Evolutionary conservation across 2,329 filamentous ascomycete species (phyloP).

Genomic region (Aspergillus persii): DNA sequence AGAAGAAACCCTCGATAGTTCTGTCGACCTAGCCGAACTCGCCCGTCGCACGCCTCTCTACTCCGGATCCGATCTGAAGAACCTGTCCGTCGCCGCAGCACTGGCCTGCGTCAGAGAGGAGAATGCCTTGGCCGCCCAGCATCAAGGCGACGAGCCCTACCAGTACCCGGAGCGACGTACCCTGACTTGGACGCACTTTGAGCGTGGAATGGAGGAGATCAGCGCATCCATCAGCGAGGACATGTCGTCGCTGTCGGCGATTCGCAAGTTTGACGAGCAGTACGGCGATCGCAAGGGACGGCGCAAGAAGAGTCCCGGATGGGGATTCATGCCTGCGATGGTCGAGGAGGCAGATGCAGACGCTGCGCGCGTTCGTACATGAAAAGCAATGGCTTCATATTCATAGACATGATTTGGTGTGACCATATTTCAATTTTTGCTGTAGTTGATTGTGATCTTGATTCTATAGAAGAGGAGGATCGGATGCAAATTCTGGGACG

Average conservation of each 20-base stretch:
- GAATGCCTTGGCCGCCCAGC: constrained; percentile 38
- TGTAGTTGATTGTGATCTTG: neutral
- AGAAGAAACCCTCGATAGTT: constrained; percentile 43
- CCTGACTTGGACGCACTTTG: constrained; percentile 71
- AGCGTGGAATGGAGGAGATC: constrained; percentile 81
- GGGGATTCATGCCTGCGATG: constrained; percentile 48
- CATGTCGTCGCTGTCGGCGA: constrained; percentile 80
- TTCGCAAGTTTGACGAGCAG: constrained; percentile 92
- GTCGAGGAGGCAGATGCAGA: constrained; percentile 34
- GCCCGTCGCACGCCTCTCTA: constrained; percentile 49
- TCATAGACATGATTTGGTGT: neutral
- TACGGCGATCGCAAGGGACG: constrained; percentile 77
- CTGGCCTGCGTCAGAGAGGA: constrained; percentile 49
- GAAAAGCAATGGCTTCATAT: neutral
- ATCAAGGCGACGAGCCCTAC: constrained; percentile 46
- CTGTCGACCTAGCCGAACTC: constrained; percentile 43
- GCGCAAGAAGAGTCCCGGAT: constrained; percentile 56
- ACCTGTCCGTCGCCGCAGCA: constrained; percentile 51
- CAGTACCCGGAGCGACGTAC: constrained; percentile 67
- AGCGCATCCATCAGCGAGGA: constrained; percentile 91
- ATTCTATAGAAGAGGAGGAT: neutral
- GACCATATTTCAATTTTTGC: neutral
- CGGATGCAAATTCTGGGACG: neutral
- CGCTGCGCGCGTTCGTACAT: constrained; percentile 42
- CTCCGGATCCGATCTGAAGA: constrained; percentile 54